A percentile compares a stretch with the other conserved stretches of the same genome.
Conservation (phyloP, 2,329 filamentous ascomycete genomes). For the Penicillium sp. region DNA sequence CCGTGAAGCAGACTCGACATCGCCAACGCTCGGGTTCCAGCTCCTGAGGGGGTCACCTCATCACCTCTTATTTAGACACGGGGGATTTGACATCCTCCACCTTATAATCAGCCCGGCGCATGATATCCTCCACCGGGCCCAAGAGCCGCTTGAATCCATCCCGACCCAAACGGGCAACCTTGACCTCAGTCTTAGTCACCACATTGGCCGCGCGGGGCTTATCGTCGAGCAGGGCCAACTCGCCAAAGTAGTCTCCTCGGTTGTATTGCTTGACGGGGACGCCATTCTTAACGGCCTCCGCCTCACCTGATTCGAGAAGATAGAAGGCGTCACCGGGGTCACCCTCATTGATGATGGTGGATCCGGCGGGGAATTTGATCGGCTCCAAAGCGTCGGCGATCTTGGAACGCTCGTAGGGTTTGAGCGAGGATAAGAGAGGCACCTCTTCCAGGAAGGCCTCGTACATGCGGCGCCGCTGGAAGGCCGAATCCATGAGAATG, state of each 20-base stretch:
- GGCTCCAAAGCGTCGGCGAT: conserved; percentile 95
- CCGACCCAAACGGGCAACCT: conserved; percentile 87
- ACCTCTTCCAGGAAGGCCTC: conserved; percentile 95
- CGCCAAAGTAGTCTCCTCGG: conserved; percentile 96
- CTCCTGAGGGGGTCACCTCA: no score
- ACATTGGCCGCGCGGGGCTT: conserved; percentile 88
- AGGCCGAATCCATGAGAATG: conserved; percentile 96
- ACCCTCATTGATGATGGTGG: conserved; percentile 84
- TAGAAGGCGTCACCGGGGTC: conserved; percentile 90
- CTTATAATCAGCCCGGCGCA: conserved; percentile 60
- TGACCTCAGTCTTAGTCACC: conserved; percentile 76
- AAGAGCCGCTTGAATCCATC: conserved; percentile 90
- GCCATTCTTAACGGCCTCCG: conserved; percentile 78
- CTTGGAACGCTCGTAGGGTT: conserved; percentile 90
- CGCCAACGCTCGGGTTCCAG: conserved; percentile 9
- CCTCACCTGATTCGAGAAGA: conserved; percentile 79
- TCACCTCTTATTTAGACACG: conserved; percentile 17
- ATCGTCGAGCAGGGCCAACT: conserved; percentile 88
- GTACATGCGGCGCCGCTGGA: conserved; percentile 92
- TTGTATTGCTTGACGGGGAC: conserved; percentile 70
- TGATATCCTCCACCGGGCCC: conserved; percentile 88
- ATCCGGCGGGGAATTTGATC: conserved; percentile 71
- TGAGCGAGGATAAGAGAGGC: conserved; percentile 73
- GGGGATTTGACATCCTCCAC: conserved; percentile 25
- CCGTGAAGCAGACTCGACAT: conserved; percentile 9